Conservation (phyloP, 2,329 filamentous ascomycete species). For the Didymella segeticola region DNA sequence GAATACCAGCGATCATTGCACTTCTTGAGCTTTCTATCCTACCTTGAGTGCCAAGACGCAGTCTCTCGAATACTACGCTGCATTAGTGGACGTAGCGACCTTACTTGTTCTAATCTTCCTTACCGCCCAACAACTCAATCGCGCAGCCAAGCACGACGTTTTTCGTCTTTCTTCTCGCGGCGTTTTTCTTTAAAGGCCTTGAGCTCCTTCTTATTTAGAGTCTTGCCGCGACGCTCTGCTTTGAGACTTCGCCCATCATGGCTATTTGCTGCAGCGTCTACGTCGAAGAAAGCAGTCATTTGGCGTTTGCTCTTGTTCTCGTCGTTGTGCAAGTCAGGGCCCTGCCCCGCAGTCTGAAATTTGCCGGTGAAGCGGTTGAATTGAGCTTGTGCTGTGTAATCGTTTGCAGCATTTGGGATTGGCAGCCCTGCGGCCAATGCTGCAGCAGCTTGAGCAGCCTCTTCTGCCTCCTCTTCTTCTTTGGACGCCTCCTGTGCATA, state of each 20-base stretch:
- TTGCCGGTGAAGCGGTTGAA: constrained; percentile 92
- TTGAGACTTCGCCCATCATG: constrained; percentile 91
- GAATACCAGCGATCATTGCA: not conserved
- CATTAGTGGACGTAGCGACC: constrained; percentile 40
- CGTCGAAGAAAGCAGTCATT: constrained; percentile 94
- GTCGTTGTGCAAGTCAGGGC: constrained; percentile 79
- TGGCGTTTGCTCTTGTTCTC: constrained; percentile 87
- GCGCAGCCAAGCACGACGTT: constrained; percentile 85
- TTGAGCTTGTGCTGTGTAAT: constrained; percentile 72
- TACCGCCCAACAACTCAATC: constrained; percentile 65
- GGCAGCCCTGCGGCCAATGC: constrained; percentile 34
- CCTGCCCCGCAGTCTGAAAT: constrained; percentile 73
- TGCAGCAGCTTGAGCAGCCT: constrained; percentile 33
- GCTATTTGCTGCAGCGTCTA: constrained; percentile 88
- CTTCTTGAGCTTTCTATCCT: constrained; percentile 13
- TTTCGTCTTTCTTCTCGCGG: constrained; percentile 89
- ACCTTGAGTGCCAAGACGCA: constrained; percentile 24
- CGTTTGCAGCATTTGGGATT: constrained; percentile 37
- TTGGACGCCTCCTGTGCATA: constrained; percentile 69
- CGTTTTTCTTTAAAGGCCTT: constrained; percentile 93
- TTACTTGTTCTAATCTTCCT: constrained; percentile 31
- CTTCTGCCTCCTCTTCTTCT: constrained; percentile 45
- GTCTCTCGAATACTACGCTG: constrained; percentile 15
- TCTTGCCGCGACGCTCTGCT: constrained; percentile 86
- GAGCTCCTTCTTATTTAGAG: constrained; percentile 82